Base-by-base conservation (phyloP, 495 filamentous ascomycete genomes). In the Aspergillus carlsbadensis region DNA sequence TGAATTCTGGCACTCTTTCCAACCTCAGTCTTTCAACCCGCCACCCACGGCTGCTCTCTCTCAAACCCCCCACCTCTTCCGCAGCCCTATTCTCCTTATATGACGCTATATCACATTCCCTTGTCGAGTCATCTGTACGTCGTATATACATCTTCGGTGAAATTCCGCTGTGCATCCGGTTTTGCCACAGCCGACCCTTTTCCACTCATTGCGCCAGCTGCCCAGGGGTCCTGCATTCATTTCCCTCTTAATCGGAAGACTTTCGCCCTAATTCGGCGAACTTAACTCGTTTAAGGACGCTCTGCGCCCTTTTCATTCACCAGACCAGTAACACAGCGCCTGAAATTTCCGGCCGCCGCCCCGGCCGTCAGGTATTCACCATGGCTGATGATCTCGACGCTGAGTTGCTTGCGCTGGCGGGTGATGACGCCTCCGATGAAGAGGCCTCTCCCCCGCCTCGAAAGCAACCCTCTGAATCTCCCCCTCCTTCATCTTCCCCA, bases 381-480 rank as follows among this genome's bases (percentile, higher is more conserved):
- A 79, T 79, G 76, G 69, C 76, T 77, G 85, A 88, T 53, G 88
- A 90, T 64, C 79, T 96, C 57, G 92, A 96, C 65, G 89, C 90
- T 51, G 91, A 96, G 72, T 81, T 96, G 62, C 87, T 96, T 50
- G 90, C 88, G 57, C 82, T 96, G 50, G 92, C 92, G 15, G 92
- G 91, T 70, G 76, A 76, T 53, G 69, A 75, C 52, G 64, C 72
- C 62, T 81, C 79, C 54, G 83, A 85, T 57, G 83, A 84, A 56
- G 80, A 83, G 54, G 64, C 71, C 26, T 74, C 78, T 43, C 70
- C 76, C 47, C 66, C 65, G 22, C 68, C 70, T 36, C 71, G 70
- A 39, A 60, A 69, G 35, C 68, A 54, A 34, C 14, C 61, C 37
- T 53, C 61, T 52, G 55, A 60, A 39, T 75, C 73, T n/a, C 74